Evolutionary conservation across 345 rosid genomes (phyloP).

Genomic region (Eucalyptus coolabah): DNA sequence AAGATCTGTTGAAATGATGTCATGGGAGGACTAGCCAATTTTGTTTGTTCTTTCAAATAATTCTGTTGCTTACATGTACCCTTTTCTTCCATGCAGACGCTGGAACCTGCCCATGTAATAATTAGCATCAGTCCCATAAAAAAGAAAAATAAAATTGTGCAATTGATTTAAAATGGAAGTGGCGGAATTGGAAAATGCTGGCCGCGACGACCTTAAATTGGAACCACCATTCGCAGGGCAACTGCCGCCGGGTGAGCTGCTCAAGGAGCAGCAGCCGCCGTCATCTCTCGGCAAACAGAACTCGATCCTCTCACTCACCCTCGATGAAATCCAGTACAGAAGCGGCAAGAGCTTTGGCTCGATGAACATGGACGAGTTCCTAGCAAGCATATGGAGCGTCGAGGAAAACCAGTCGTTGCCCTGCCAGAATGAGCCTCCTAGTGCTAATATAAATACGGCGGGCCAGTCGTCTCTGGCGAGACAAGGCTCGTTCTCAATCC

Average conservation of each 20-base stretch:
- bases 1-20: neutral
- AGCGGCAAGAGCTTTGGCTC: conserved; percentile 75
- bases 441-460: neutral
- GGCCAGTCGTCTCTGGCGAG: conserved; percentile 14
- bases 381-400: conserved; percentile 59
- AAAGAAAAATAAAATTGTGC: neutral
- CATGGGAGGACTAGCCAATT: neutral
- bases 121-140: neutral
- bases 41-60: neutral
- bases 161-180: neutral
- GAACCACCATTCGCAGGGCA: neutral
- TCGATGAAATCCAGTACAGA: conserved; percentile 67
- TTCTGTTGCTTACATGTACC: neutral
- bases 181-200: neutral
- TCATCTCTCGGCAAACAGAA: conserved; percentile 15
- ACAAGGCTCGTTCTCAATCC: conserved; percentile 69
- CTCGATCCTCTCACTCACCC: conserved; percentile 61
- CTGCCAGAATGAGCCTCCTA: neutral
- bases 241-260: neutral
- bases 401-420: conserved; percentile 27
- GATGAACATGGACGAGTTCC: conserved; percentile 93
- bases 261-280: neutral
- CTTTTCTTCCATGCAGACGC: neutral
- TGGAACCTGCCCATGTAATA: neutral
- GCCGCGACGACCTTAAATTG: neutral